Percentiles rank a stretch among this genome's conserved stretches.
Conservation (phyloP, 306 rosid species). For the Sophora flavescens region DNA sequence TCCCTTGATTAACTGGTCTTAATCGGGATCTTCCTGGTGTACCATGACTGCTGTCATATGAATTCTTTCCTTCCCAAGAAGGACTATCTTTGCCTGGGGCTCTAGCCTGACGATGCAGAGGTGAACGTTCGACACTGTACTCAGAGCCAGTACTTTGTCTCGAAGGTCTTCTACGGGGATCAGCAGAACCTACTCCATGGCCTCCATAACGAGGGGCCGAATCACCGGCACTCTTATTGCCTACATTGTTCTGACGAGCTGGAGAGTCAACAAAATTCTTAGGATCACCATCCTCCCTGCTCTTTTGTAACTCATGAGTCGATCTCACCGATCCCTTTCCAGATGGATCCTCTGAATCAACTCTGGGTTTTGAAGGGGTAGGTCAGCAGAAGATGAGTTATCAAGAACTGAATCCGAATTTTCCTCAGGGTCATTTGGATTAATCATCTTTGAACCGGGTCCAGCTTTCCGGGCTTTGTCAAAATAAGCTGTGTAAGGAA, state of each 20-base stretch:
- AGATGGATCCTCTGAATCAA: conserved; percentile 49
- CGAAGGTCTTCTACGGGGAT: conserved; percentile 62
- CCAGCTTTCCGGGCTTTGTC: conserved; percentile 90
- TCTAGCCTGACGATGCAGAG: conserved; percentile 80
- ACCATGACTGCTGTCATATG: conserved; percentile 73
- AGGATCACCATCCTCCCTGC: conserved; percentile 68
- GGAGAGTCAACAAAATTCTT: conserved; percentile 68
- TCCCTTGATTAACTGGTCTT: conserved; percentile 65
- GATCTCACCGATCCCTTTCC: conserved; percentile 50
- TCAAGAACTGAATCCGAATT: conserved; percentile 56
- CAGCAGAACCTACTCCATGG: conserved; percentile 63
- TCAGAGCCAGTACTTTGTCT: conserved; percentile 66
- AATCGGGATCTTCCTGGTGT: conserved; percentile 78
- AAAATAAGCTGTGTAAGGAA: conserved; percentile 91
- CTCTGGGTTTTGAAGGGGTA: conserved; percentile 55
- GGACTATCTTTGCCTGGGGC: conserved; percentile 71
- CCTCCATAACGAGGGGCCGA: conserved; percentile 52
- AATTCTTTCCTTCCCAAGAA: conserved; percentile 69
- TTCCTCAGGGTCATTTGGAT: conserved; percentile 90
- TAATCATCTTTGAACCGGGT: conserved; percentile 69
- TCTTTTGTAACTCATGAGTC: conserved; percentile 52
- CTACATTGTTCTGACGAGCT: conserved; percentile 59
- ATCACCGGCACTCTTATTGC: conserved; percentile 55
- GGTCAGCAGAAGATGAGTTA: conserved; percentile 52
- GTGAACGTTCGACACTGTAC: conserved; percentile 80